Base-by-base conservation (phyloP, 2,329 filamentous ascomycete species). In the Sporothrix pseudoabietina region DNA sequence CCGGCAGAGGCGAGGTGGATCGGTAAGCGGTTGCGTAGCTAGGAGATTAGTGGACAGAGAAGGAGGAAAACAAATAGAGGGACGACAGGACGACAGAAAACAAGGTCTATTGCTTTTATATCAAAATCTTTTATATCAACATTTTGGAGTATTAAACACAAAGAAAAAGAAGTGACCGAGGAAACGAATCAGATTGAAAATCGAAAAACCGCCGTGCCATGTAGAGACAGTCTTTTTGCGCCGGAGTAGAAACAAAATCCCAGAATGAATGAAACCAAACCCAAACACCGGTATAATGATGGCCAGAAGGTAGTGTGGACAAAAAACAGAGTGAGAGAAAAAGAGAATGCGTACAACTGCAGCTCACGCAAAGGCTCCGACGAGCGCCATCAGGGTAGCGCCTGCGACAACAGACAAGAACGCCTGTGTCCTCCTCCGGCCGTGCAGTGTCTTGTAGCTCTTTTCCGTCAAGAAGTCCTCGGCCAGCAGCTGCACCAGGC, bases 391-490 rank as follows among this genome's bases (percentile, higher is more conserved):
- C 69, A 91, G 83, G 69, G 86, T 82, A 0, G 91, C 90, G 0
- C 91, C 91, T 0, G 83, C 82, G 39, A 90, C 84, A 1, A 94
- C 90, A 5, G 90, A 83, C 41, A 89, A 73, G 73, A 89, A 92
- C 0, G 91, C 91, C 69, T 87, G 85, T 14, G 89, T 82, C 47
- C 91, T 84, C 77, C 84, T 88, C 78, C 82, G 86, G 0, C 91
- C 91, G 73, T 86, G 87, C 52, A 94, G 82, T 26, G 87, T 84
- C 77, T 85, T 86, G 85, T 92, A 93, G 80, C 90, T 93, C 83
- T 92, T 91, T 77, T 93, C 91, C 14, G 88, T 89, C 74, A 94
- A 79, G 77, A 97, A 97, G 78, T 97, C 94, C 81, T 97, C 93
- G 0, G 93, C 92, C 65, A 97, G 85, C 26, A 97, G 85, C 82